These are phyloP conservation scores for Phialophora verrucosa DNA, from an alignment of 2,329 filamentous ascomycete species.

Conservation along the genomic window DNA sequence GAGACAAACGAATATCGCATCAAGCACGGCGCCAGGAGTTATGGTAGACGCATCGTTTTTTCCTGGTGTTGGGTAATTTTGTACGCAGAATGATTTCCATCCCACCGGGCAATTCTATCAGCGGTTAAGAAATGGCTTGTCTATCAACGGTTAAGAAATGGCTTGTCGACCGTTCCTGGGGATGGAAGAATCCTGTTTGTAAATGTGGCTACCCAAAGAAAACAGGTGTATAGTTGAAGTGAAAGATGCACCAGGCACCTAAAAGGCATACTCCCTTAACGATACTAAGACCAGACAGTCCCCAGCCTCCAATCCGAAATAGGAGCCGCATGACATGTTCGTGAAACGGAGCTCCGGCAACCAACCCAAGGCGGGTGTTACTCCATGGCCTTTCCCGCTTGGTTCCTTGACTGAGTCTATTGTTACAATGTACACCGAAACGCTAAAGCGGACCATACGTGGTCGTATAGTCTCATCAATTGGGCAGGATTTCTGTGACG, in stretches of 20 bases:
- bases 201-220: not conserved
- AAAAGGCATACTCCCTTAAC: not conserved
- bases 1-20: not conserved
- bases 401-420: not conserved
- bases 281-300: not conserved
- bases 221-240: not conserved
- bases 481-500: conserved; percentile 41
- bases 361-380: not conserved
- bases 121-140: no score
- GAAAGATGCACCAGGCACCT: not conserved
- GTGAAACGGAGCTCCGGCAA: not conserved
- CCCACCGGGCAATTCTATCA: not conserved
- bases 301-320: not conserved
- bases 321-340: not conserved
- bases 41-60: not conserved
- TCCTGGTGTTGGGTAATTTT: not conserved
- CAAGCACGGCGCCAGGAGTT: conserved; percentile 30
- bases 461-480: not conserved
- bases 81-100: not conserved
- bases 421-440: not conserved
- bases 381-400: not conserved
- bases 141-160: not conserved
- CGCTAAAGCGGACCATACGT: not conserved
- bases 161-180: not conserved
- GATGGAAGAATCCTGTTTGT: not conserved